These are phyloP conservation scores for Vanrija sp. DNA, from an alignment of 1,284 basidiomycete genomes.

Conservation along the genomic window DNA sequence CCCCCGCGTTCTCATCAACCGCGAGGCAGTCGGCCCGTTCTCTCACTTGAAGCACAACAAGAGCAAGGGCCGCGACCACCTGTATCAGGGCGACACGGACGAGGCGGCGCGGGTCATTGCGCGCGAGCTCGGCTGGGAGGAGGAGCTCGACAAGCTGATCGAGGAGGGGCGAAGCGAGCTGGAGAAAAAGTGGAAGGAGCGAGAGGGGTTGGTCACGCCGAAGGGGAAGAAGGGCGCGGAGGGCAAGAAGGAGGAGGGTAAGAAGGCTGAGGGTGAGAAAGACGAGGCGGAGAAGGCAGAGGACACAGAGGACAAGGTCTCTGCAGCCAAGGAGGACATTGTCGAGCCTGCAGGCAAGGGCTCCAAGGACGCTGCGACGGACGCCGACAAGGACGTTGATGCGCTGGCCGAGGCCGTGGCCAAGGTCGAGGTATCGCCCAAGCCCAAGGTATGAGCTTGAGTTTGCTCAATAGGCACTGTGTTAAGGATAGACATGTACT, in stretches of 20 bases:
- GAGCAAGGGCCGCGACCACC: conserved; percentile 35
- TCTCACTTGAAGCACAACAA: conserved; percentile 3
- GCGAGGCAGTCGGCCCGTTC: conserved; percentile 54
- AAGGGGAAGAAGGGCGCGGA: not conserved
- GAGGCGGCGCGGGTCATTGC: conserved; percentile 35
- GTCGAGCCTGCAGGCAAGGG: not conserved
- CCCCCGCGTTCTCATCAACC: conserved; percentile 55
- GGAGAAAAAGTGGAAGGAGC: conserved; percentile 27
- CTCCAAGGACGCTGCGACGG: conserved; percentile 2
- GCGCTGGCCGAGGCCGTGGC: conserved; percentile 1
- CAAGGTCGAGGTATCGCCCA: not conserved
- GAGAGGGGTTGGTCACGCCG: conserved; percentile 1
- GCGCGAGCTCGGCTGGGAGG: conserved; percentile 43
- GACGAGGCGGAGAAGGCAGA: conserved; percentile 1
- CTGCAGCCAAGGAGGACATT: too few species aligned
- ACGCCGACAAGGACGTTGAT: conserved; percentile 2
- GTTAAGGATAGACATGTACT: not conserved
- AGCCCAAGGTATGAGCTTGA: not conserved
- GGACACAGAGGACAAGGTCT: not conserved
- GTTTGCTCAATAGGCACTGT: too few species aligned
- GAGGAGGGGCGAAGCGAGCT: conserved; percentile 24
- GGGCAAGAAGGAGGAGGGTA: not conserved
- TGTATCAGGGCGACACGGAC: conserved; percentile 48
- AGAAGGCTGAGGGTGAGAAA: not conserved
- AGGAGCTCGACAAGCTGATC: conserved; percentile 38